Percentiles rank a stretch among this genome's conserved stretches.
Evolutionary conservation across 108 stramenopile species (phyloP).

Genomic region (Nitzschia palea): DNA sequence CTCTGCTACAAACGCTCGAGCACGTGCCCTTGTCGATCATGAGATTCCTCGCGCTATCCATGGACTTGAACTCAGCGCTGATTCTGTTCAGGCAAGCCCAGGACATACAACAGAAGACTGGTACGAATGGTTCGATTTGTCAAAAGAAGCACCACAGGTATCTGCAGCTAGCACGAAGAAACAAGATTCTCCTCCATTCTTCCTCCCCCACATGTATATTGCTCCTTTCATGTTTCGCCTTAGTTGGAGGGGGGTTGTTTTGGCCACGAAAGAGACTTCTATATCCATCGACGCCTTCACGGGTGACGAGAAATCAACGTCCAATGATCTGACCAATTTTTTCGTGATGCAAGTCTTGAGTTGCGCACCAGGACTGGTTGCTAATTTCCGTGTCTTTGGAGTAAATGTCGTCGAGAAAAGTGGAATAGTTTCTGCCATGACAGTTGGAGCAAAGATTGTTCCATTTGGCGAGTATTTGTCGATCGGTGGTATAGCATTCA

Average conservation of each 20-base stretch:
- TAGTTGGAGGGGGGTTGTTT: constrained; percentile 11
- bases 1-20: background rate
- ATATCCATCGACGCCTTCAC: background rate
- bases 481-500: background rate
- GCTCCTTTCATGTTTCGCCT: constrained; percentile 7
- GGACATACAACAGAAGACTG: constrained; percentile 8
- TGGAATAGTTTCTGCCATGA: background rate
- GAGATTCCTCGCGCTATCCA: constrained; percentile 1
- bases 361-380: constrained; percentile 7
- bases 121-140: constrained; percentile 5
- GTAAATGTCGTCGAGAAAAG: constrained; percentile 12
- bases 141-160: background rate
- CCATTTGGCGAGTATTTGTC: constrained; percentile 5
- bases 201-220: constrained; percentile 12
- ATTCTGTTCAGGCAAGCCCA: background rate
- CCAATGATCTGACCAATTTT: constrained; percentile 2
- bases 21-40: background rate
- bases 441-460: background rate
- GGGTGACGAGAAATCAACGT: background rate
- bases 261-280: background rate
- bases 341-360: constrained; percentile 14
- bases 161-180: background rate
- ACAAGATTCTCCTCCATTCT: background rate
- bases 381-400: constrained; percentile 10
- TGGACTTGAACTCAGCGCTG: constrained; percentile 2